A percentile compares a stretch with the other conserved stretches of the same genome.
phyloP scores from a whole-genome alignment of 2,329 filamentous ascomycete genomes.

The Elsinoe ampelina region DNA sequence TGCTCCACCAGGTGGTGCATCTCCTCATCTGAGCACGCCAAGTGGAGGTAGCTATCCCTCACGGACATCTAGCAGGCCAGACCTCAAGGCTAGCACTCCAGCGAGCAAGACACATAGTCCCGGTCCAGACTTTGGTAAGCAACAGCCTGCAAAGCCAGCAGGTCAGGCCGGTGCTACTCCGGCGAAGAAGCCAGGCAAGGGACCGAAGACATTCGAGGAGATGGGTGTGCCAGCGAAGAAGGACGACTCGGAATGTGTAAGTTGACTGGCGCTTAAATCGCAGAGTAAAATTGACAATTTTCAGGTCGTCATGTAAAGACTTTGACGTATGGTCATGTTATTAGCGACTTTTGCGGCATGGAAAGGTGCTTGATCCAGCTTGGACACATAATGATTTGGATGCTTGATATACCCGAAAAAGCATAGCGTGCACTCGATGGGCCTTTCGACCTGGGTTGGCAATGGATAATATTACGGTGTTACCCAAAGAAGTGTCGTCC shows the following conservation, averaged over 20 bases:
- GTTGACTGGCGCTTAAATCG: constrained; percentile 24
- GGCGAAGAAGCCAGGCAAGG: constrained; percentile 50
- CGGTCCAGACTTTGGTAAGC: constrained; percentile 13
- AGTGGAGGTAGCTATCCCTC: neutral
- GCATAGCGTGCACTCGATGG: neutral
- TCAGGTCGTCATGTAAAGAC: constrained; percentile 11
- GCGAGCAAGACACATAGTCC: constrained; percentile 14
- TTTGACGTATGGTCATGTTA: neutral
- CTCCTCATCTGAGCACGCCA: neutral
- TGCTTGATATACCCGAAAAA: constrained; percentile 8
- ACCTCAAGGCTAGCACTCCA: neutral
- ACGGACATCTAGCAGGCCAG: constrained; percentile 7
- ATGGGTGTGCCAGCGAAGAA: constrained; percentile 89
- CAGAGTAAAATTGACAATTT: neutral
- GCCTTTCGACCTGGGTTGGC: neutral
- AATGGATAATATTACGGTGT: neutral
- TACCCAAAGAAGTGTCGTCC: neutral
- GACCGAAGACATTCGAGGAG: constrained; percentile 92
- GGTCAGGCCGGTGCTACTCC: constrained; percentile 21
- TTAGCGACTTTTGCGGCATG: neutral
- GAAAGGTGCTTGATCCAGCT: neutral
- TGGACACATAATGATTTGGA: neutral
- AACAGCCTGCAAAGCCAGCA: constrained; percentile 17
- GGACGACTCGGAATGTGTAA: constrained; percentile 83
- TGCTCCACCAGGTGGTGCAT: neutral